phyloP scores from a whole-genome alignment of 768 basidiomycete species.

The Tubosaeta sp. region DNA sequence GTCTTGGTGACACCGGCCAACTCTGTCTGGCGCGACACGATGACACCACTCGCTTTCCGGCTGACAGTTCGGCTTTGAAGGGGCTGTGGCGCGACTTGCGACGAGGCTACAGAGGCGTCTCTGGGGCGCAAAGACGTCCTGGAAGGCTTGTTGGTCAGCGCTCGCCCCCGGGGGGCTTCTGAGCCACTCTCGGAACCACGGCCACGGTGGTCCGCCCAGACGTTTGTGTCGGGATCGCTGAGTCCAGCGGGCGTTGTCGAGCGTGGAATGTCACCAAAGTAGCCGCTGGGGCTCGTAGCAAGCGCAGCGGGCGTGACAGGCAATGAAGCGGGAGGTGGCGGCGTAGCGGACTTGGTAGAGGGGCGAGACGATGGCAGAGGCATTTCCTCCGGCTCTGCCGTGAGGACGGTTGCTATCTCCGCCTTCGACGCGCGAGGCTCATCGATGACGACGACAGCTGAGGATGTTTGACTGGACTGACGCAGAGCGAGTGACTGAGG shows the following conservation, averaged over 20 bases:
- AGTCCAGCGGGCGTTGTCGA: slow-evolving; percentile 22
- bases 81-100: slow-evolving; percentile 13
- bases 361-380: slow-evolving; percentile 9
- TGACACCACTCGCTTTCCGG: slow-evolving; percentile 22
- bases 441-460: slow-evolving; percentile 8
- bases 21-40: slow-evolving; percentile 27
- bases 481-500: slow-evolving; percentile 4
- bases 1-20: slow-evolving; percentile 31
- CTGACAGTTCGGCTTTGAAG: slow-evolving; percentile 23
- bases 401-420: slow-evolving; percentile 45
- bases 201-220: slow-evolving; percentile 26
- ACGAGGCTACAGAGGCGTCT: slow-evolving; percentile 24
- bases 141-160: slow-evolving; percentile 16
- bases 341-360: slow-evolving; percentile 15
- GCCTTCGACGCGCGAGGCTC: slow-evolving; percentile 26
- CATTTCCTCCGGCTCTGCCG: slow-evolving; percentile 44
- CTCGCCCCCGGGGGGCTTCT: slow-evolving; percentile 18
- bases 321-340: slow-evolving; percentile 16
- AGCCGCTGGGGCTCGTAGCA: neutral
- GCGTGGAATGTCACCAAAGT: slow-evolving; percentile 26
- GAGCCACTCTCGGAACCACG: slow-evolving; percentile 18
- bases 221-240: slow-evolving; percentile 19
- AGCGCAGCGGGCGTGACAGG: slow-evolving; percentile 23
- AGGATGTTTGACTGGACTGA: slow-evolving; percentile 1
- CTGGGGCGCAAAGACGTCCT: slow-evolving; percentile 23